phyloP scores from a whole-genome alignment of 2,329 filamentous ascomycete species.

The Magnaporthales sp. region DNA sequence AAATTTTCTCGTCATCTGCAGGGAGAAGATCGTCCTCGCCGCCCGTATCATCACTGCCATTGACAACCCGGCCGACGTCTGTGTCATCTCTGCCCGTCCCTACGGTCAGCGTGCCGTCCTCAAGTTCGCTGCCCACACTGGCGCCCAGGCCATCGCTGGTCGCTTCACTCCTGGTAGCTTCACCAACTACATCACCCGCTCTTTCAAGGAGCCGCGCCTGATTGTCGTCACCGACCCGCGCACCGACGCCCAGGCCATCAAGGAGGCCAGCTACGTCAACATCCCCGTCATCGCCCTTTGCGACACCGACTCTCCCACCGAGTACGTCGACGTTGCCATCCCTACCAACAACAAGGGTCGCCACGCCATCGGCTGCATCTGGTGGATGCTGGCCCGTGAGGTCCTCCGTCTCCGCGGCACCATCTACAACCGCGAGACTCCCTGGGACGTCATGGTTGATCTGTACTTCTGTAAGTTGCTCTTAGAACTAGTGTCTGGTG shows the following conservation, averaged over 20 bases:
- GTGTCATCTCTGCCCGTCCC: slow-evolving; percentile 98
- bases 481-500: too few species aligned
- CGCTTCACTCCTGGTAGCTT: slow-evolving; percentile 99
- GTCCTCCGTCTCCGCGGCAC: slow-evolving; percentile 97
- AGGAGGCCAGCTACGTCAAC: slow-evolving; percentile 99
- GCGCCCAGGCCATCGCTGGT: slow-evolving; percentile 94
- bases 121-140: slow-evolving; percentile 99
- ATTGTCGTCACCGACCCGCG: slow-evolving; percentile 99
- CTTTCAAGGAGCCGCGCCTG: slow-evolving; percentile 99
- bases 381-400: slow-evolving; percentile 99
- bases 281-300: slow-evolving; percentile 98
- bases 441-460: slow-evolving; percentile 99
- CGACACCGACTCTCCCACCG: slow-evolving; percentile 98
- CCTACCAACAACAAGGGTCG: slow-evolving; percentile 99
- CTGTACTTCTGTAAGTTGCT: slow-evolving; percentile 92
- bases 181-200: slow-evolving; percentile 99
- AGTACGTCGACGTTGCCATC: slow-evolving; percentile 99
- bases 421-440: slow-evolving; percentile 87
- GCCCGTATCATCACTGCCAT: slow-evolving; percentile 98
- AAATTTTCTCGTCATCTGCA: slow-evolving; percentile 25
- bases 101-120: slow-evolving; percentile 99
- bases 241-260: slow-evolving; percentile 99
- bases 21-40: slow-evolving; percentile 99
- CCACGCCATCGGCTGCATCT: slow-evolving; percentile 95
- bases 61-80: slow-evolving; percentile 99